Conservation (phyloP, 148 eudicot species). For the Rhododendron simsii region DNA sequence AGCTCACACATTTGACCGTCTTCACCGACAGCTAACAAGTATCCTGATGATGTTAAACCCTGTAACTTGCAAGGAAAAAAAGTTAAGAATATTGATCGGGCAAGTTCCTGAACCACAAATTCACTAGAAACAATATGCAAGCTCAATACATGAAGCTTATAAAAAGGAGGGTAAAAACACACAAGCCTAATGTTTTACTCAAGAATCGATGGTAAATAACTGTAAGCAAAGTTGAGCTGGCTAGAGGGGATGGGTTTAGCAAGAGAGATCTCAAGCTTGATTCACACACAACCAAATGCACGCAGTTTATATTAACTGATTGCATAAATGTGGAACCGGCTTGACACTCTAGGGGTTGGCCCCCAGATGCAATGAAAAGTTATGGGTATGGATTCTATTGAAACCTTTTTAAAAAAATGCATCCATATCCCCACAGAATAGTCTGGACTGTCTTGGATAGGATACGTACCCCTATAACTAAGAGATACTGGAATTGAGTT, state of each 20-base stretch:
- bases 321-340: not conserved
- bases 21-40: conserved; percentile 57
- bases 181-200: not conserved
- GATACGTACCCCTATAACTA: not conserved
- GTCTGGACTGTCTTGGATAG: not conserved
- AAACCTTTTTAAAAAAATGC: not conserved
- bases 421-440: not conserved
- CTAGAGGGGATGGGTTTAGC: not conserved
- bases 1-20: conserved; percentile 78
- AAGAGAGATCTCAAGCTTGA: not conserved
- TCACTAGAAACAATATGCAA: not conserved
- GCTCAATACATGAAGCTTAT: not conserved
- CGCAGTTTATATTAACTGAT: not conserved
- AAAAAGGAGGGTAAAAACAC: not conserved
- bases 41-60: conserved; percentile 83
- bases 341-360: not conserved
- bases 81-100: not conserved
- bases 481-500: not conserved
- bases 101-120: not conserved
- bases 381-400: not conserved
- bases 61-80: conserved; percentile 14
- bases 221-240: not conserved
- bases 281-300: not conserved
- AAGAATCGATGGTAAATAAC: not conserved
- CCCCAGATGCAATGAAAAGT: not conserved